Base-by-base conservation (phyloP, 805 yeast genomes). In the Kodamaea restingae region DNA sequence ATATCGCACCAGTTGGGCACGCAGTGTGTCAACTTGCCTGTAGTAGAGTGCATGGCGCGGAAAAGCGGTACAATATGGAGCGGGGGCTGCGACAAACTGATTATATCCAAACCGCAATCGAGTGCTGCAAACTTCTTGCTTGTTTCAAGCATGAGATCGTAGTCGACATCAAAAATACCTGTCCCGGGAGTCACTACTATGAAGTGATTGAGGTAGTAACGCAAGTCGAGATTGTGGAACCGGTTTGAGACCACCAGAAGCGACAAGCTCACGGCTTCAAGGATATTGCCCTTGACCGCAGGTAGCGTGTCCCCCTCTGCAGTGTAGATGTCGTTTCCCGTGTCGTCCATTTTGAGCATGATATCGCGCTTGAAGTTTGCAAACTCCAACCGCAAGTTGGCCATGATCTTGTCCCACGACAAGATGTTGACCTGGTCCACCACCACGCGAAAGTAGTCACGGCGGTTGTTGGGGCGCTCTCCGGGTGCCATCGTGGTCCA, bases 1-100 rank as follows among this genome's bases (percentile, higher is more conserved):
- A 90, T 83, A 56, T 95, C 96, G 51, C 93, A 76, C 97, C 98
- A 93, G 35, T 85, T 83, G 1, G 99, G 98, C 8, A 88, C 84
- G 56, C 95, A 84, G 54, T 85, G 85, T 29, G 76, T 73, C 9
- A 82, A 56, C 20, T 65, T 63, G 2, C 70, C 71, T 12, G 72
- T 67, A 28, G 69, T 67, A 30, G 63, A 55, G 20, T 78, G 60
- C 52, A 32, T 20, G 2, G 80, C 86, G 38, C 97, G 61, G 49
- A 95, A 84, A 25, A 93, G 60, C 0, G 99, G 99, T 1, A 93
- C 93, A 3, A 85, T 80, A 58, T 93, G 98, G 29, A 93, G 60
- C 0, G 99, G 98, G 1, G 95, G 93, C 44, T 88, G 84, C 25
- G 95, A 81, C 38, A 93, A 65, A 52, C 97, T 88, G 5, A 93